phyloP scores from a whole-genome alignment of 306 rosid genomes.

The Citrullus mucosospermus region DNA sequence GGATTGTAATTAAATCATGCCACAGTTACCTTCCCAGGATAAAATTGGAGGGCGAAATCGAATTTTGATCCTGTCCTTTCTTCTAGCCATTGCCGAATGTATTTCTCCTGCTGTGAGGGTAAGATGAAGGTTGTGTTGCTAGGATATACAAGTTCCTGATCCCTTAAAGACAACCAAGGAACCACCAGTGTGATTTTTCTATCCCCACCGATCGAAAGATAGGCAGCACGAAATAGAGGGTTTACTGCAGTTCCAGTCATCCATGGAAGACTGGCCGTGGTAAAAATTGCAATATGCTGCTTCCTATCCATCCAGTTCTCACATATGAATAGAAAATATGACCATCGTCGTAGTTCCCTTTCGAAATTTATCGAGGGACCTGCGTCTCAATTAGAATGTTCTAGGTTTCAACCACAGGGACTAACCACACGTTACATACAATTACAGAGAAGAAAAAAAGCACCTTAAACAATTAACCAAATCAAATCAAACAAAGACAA shows the following conservation, averaged over 20 bases:
- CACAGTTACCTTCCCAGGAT: slow-evolving; percentile 60
- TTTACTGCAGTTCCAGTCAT: slow-evolving; percentile 95
- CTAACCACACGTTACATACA: not conserved
- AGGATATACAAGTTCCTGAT: slow-evolving; percentile 71
- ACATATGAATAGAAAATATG: slow-evolving; percentile 12
- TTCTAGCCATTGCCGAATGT: slow-evolving; percentile 67
- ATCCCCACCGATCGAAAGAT: slow-evolving; percentile 53
- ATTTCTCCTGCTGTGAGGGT: slow-evolving; percentile 57
- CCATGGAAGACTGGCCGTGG: slow-evolving; percentile 99
- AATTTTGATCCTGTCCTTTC: slow-evolving; percentile 60
- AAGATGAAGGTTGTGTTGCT: slow-evolving; percentile 48
- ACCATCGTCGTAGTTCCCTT: slow-evolving; percentile 6
- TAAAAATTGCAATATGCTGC: slow-evolving; percentile 72
- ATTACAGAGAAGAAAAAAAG: not conserved
- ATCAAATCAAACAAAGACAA: not conserved
- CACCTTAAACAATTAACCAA: not conserved
- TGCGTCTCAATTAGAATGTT: not conserved
- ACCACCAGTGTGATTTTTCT: slow-evolving; percentile 62
- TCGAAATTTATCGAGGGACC: not conserved
- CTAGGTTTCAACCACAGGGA: not conserved
- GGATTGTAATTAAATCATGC: not conserved
- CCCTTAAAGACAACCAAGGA: slow-evolving; percentile 82
- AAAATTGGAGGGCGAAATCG: slow-evolving; percentile 46
- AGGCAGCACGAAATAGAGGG: slow-evolving; percentile 89
- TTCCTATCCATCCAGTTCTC: slow-evolving; percentile 46